These are phyloP conservation scores for Physcomitrellopsis africana DNA, from an alignment of 225 moss, liverwort and hornwort genomes.

Conservation along the genomic window DNA sequence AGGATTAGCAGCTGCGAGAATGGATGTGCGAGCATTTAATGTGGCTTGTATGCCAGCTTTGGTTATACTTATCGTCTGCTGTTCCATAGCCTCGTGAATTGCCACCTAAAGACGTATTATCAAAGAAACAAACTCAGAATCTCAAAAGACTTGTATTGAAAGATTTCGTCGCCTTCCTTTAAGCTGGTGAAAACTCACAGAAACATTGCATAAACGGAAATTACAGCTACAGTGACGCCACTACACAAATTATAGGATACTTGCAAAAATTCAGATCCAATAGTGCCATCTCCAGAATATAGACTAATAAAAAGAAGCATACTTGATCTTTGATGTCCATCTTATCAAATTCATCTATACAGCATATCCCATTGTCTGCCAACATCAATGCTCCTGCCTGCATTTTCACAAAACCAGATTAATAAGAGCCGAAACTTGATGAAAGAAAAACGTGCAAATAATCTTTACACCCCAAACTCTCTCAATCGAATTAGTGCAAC, in stretches of 20 bases:
- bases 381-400: slow-evolving; percentile 99
- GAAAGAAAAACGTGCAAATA: neutral
- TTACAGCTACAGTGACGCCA: neutral
- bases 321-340: slow-evolving; percentile 99
- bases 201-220: slow-evolving; percentile 10
- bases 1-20: slow-evolving; percentile 98
- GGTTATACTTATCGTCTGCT: slow-evolving; percentile 99
- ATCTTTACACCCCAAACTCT: slow-evolving; percentile 7
- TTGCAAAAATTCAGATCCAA: neutral
- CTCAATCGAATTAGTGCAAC: neutral
- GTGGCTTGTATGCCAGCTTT: slow-evolving; percentile 99
- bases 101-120: slow-evolving; percentile 72
- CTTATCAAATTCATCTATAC: slow-evolving; percentile 99
- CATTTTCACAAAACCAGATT: slow-evolving; percentile 21
- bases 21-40: slow-evolving; percentile 95
- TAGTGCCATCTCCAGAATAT: neutral
- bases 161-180: neutral
- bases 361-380: slow-evolving; percentile 98
- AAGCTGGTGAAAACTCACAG: neutral
- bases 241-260: neutral
- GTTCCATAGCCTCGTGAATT: slow-evolving; percentile 99
- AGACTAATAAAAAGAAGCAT: slow-evolving; percentile 12
- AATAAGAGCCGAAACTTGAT: slow-evolving; percentile 7
- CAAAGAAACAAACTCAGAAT: neutral
- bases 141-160: slow-evolving; percentile 5